Percentiles rank a stretch among this genome's conserved stretches.
Conservation (phyloP, 2,329 filamentous ascomycete genomes). For the Beauveria sp. region DNA sequence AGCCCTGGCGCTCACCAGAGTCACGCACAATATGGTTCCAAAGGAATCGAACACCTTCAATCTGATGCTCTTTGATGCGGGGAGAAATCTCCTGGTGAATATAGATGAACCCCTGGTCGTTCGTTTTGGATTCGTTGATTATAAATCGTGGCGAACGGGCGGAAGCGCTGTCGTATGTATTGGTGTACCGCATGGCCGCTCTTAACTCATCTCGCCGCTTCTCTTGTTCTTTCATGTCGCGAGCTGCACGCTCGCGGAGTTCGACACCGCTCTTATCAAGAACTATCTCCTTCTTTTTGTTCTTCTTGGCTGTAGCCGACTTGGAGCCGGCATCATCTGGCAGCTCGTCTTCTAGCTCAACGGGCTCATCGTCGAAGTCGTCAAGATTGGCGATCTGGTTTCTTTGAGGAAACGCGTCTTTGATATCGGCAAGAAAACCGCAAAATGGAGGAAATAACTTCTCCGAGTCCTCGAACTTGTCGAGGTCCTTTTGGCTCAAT, state of each 20-base stretch:
- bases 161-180: constrained; percentile 31
- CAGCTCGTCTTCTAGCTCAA: constrained; percentile 15
- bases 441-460: constrained; percentile 18
- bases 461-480: constrained; percentile 11
- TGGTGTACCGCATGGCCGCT: constrained; percentile 28
- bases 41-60: constrained; percentile 76
- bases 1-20: constrained; percentile 56
- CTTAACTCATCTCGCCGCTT: constrained; percentile 41
- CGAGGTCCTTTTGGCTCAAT: constrained; percentile 15
- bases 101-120: constrained; percentile 50
- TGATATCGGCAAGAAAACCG: constrained; percentile 20
- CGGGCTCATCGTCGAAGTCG: constrained; percentile 15
- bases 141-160: constrained; percentile 46
- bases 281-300: constrained; percentile 24
- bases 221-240: constrained; percentile 47
- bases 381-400: constrained; percentile 25
- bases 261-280: constrained; percentile 34
- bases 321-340: constrained; percentile 7
- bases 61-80: constrained; percentile 70
- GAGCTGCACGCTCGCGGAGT: constrained; percentile 46
- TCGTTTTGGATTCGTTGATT: constrained; percentile 58
- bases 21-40: constrained; percentile 74
- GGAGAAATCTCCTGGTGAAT: constrained; percentile 56
- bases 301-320: neutral
- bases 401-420: constrained; percentile 23